Percentiles rank a stretch among this genome's conserved stretches.
Conservation (phyloP, 495 filamentous ascomycete species). For the Hypoxylon fragiforme region DNA sequence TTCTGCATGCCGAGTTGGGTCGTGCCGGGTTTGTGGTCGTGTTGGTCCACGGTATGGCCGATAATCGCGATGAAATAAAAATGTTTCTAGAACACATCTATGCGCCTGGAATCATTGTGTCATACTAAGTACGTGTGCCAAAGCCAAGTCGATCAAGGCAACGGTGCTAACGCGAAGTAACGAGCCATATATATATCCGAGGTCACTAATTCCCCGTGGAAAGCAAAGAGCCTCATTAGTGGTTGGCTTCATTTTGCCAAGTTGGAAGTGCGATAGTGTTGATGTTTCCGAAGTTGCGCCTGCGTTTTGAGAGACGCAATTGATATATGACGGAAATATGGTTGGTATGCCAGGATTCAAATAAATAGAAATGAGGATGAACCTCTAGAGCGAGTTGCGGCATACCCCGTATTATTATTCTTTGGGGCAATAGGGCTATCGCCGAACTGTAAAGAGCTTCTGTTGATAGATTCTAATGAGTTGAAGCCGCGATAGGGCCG, state of each 20-base stretch:
- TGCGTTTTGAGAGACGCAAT: constrained; percentile 1
- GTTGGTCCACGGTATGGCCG: constrained; percentile 24
- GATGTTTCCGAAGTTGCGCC: constrained; percentile 5
- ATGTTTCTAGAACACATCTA: constrained; percentile 33
- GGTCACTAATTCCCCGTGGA: not conserved
- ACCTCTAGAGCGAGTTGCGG: not conserved
- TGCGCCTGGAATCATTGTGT: constrained; percentile 24
- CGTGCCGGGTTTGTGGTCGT: constrained; percentile 29
- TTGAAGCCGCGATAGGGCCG: constrained; percentile 6
- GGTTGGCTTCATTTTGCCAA: not conserved
- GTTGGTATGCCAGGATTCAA: too few species aligned
- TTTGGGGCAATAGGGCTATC: not conserved
- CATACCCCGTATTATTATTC: not conserved
- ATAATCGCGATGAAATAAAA: constrained; percentile 23
- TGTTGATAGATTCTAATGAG: not conserved
- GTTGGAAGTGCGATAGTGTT: not conserved
- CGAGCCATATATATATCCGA: constrained; percentile 5
- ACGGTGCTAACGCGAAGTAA: constrained; percentile 26
- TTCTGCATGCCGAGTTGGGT: constrained; percentile 25
- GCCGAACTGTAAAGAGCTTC: not conserved
- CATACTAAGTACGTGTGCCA: constrained; percentile 28
- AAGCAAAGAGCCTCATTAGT: constrained; percentile 1
- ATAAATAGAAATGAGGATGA: not conserved
- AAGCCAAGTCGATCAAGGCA: constrained; percentile 33
- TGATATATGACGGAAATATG: not conserved